Base-by-base conservation (phyloP, 805 yeast genomes). In the Cyberlindnera xishuangbannaensis region DNA sequence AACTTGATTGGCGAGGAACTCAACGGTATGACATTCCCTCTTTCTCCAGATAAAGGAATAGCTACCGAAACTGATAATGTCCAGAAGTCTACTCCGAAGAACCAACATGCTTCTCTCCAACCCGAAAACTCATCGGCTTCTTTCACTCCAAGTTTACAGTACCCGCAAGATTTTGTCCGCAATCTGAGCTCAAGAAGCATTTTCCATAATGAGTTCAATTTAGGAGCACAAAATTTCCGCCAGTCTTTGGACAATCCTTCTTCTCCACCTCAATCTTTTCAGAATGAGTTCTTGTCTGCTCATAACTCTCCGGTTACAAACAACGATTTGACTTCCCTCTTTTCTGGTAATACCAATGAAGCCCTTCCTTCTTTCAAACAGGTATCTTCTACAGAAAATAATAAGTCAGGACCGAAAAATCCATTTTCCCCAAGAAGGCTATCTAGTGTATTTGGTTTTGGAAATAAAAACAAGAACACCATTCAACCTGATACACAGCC, bases 351-450 rank as follows among this genome's bases (percentile, higher is more conserved):
- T n/a, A 37, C 44, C 22, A 37, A 30, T n/a, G 41, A 36, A 18
- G 37, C 30, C 6, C 10, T 40, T 9, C 31, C 41, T 13, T 25
- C 25, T 12, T 28, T 22, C 25, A 22, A 31, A 9, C 37, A 37
- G 34, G 14, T 34, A 22, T 14, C 43, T 28, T 21, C 27, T 13
- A 14, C 6, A 15, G 32, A 34, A n/a, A 26, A 23, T 17, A 31
- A 27, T 4, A 35, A 39, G 21, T n/a, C n/a, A n/a, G n/a, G n/a
- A n/a, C 38, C 17, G 12, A 13, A 36, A 16, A 43, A 40, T 25
- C 35, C 38, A 19, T 39, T 56, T 27, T 53, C 61, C 8, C 58
- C 59, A 25, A 54, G 55, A 39, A 48, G 56, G 24, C 44, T 56
- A 27, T 55, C 60, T 1, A 50, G 39, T 34, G 57, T 50, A 4